Base-by-base conservation (phyloP, 2,329 filamentous ascomycete genomes). In the Xylariaceae sp. region DNA sequence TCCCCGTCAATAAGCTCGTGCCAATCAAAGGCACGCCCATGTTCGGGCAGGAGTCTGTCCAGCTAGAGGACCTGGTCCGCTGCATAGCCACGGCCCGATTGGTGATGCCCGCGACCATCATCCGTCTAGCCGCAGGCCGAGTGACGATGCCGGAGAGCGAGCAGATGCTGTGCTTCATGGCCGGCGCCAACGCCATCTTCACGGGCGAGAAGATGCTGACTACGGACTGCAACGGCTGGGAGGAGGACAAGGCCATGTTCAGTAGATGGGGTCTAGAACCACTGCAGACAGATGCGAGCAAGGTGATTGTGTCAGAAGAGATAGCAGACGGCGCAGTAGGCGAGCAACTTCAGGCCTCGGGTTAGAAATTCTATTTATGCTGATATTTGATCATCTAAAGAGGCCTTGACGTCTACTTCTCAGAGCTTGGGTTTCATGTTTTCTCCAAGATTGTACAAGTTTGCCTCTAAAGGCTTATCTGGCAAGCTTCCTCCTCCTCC, bases 201-300 rank as follows among this genome's bases (percentile, higher is more conserved):
- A 95, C 88, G 0, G 88, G 88, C 7, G 88, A 95, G 68, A 94
- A 90, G 73, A 94, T 95, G 88, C 62, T 94, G 64, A 95, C 88
- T 4, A 95, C 88, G 0, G 85, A 88, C 41, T 94, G 87, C 59
- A 89, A 87, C 51, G 86, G 87, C 19, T 95, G 86, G 85, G 87
- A 92, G 47, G 85, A 94, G 63, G 88, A 95, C 56, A 81, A 77
- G 47, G 79, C 69, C 29, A 86, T 94, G 79, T 94, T 95, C 65
- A 76, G 81, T 2, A 74, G 78, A 36, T 94, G 87, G 84, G 88
- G 88, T 0, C 66, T 92, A 42, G 72, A 77, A 55, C 85, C 88
- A 1, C 94, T 95, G 87, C 53, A 64, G 69, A 59, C 59, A 12
- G 40, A 38, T 9, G 39, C 31, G 12, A 45, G 42, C 39, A 33